Evolutionary conservation across 192 early-diverging fungal genomes (phyloP), one percentile per base, ranked within the genome.

Genomic region (Diversispora epigaea): DNA sequence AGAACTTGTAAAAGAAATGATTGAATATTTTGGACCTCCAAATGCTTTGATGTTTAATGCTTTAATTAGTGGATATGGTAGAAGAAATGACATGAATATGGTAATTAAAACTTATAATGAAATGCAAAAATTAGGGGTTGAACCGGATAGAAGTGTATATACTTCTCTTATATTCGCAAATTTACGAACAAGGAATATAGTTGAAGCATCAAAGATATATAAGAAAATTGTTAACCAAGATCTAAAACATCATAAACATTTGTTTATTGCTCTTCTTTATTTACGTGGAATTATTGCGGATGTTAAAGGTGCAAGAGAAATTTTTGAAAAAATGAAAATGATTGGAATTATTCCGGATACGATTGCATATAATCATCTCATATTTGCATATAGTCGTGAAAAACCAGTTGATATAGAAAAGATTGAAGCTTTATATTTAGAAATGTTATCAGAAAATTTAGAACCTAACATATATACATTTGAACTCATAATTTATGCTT

Each of bases 381-480:
- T 66, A 46, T 66, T 46, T 66, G 41, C 64, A 8, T 4, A 47
- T 46, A 21, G n/a, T 66, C 41, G 64, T 39, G 64, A 66, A 1
- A 44, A 44, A n/a, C 15, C 2, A 46, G 22, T 47, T 44, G 21
- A n/a, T 21, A 22, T 43, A 22, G 11, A n/a, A 12, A 3, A 46
- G 3, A 44, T 66, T n/a, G 64, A 66, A 15, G 4, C 22, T 46
- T 4, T 66, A 46, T 66, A 46, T 66, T 8, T 47, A n/a, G 41
- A 47, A 19, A 66, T 66, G 64, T 22, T 66, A 7, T 15, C 19
- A 47, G 40, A 47, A 25, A 47, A 19, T 11, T 21, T 47, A 6
- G 44, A 66, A 21, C 44, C 64, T 12, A 66, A 66, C 21, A 41
- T 3, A 8, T 66, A 22, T 66, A 66, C 64, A 21, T 66, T 45